Evolutionary conservation across 208 protist species (phyloP).

Genomic region (Endotrypanum monterogeii): DNA sequence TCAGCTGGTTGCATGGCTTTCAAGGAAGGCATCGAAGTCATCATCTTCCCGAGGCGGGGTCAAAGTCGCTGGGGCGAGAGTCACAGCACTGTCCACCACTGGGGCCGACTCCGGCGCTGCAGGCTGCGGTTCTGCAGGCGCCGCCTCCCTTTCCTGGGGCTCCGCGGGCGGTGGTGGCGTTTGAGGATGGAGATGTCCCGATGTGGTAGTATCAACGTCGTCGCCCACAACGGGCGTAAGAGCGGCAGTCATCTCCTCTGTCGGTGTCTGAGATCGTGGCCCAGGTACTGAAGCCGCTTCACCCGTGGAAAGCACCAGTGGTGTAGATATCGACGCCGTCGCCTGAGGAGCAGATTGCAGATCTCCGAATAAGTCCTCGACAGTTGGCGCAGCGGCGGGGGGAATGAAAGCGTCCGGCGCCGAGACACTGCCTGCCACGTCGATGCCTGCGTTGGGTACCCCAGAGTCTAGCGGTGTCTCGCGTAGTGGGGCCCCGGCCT

Average conservation of each 20-base stretch:
- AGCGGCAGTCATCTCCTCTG: background rate
- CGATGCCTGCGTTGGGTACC: background rate
- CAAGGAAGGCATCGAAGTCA: slow-evolving; percentile 81
- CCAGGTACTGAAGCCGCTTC: background rate
- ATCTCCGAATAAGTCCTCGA: slow-evolving; percentile 39
- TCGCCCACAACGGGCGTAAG: background rate
- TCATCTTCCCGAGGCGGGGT: slow-evolving; percentile 42
- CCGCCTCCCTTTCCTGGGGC: background rate
- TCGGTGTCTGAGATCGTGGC: background rate
- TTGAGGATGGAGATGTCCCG: background rate
- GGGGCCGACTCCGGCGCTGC: no score
- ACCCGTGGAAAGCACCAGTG: background rate
- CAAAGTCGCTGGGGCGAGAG: background rate
- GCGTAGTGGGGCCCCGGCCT: background rate
- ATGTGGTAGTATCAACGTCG: background rate
- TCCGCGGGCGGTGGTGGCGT: background rate
- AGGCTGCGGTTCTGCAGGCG: background rate
- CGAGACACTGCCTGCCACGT: slow-evolving; percentile 1
- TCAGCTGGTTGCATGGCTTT: slow-evolving; percentile 24
- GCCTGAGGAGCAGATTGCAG: slow-evolving; percentile 3
- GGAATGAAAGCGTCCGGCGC: slow-evolving; percentile 7
- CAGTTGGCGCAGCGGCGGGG: slow-evolving; percentile 7
- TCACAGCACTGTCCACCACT: no score
- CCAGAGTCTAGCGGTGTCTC: slow-evolving; percentile 22
- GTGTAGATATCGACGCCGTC: background rate